Evolutionary conservation across 2,329 filamentous ascomycete species (phyloP).

Genomic region (Dothideomycetidae sp.): DNA sequence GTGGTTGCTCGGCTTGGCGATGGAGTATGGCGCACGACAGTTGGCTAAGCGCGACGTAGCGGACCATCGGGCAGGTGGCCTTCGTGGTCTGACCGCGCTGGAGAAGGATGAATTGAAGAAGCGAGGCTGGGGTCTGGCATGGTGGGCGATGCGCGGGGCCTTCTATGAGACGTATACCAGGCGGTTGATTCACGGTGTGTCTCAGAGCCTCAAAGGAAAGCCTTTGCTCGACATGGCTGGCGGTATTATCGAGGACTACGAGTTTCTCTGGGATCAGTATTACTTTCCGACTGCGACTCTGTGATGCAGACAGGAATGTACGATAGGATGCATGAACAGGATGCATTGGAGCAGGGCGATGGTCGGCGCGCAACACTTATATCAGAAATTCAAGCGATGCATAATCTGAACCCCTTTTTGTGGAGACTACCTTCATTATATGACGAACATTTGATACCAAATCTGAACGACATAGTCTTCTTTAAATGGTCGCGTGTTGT

Average conservation of each 20-base stretch:
- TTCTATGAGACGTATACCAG: slow-evolving; percentile 86
- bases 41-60: slow-evolving; percentile 54
- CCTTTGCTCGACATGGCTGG: slow-evolving; percentile 68
- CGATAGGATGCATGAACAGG: no score
- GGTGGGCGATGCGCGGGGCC: slow-evolving; percentile 95
- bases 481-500: no score
- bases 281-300: slow-evolving; percentile 63
- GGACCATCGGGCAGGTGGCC: slow-evolving; percentile 50
- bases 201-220: slow-evolving; percentile 55
- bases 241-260: slow-evolving; percentile 85
- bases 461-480: no score
- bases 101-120: slow-evolving; percentile 83
- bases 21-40: slow-evolving; percentile 83
- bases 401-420: no score
- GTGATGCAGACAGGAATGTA: slow-evolving; percentile 18
- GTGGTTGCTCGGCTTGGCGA: slow-evolving; percentile 71
- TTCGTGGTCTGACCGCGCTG: slow-evolving; percentile 64
- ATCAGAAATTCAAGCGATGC: no score
- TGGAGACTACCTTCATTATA: no score
- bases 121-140: slow-evolving; percentile 77
- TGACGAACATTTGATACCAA: no score
- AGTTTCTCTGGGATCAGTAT: slow-evolving; percentile 96
- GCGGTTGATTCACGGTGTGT: slow-evolving; percentile 51
- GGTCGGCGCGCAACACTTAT: no score
- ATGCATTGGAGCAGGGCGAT: no score